Percentiles rank a stretch among this genome's conserved stretches.
phyloP scores from a whole-genome alignment of 75 land plant species.

The Selaginella moellendorffii region DNA sequence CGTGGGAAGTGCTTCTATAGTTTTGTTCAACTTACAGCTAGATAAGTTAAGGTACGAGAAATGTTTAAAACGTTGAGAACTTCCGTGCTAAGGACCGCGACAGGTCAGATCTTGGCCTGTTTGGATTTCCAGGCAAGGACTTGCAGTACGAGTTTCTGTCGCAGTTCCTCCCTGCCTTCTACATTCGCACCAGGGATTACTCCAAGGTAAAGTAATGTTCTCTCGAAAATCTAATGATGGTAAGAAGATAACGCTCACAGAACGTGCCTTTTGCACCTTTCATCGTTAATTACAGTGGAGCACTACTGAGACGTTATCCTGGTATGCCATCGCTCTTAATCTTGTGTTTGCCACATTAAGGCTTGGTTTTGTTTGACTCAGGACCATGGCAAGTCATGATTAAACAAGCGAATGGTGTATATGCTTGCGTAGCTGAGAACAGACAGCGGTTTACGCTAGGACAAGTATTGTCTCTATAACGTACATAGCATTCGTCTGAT shows the following conservation, averaged over 20 bases:
- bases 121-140: constrained; percentile 91
- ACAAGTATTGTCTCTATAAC: constrained; percentile 28
- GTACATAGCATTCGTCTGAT: background rate
- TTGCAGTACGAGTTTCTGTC: constrained; percentile 86
- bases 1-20: constrained; percentile 41
- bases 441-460: constrained; percentile 69
- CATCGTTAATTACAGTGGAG: constrained; percentile 83
- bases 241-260: constrained; percentile 19
- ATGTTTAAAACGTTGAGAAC: background rate
- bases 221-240: background rate
- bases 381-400: constrained; percentile 99
- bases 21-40: constrained; percentile 90
- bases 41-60: constrained; percentile 69
- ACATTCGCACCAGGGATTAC: constrained; percentile 86
- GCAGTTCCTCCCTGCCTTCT: constrained; percentile 83
- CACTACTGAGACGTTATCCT: constrained; percentile 87
- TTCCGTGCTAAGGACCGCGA: background rate
- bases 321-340: constrained; percentile 42
- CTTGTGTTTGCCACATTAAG: no score
- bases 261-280: constrained; percentile 83
- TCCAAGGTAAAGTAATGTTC: constrained; percentile 48
- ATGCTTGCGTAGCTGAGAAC: constrained; percentile 91
- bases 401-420: constrained; percentile 84
- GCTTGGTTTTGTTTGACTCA: constrained; percentile 15
- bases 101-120: constrained; percentile 86